Conservation (phyloP, 108 stramenopile species). For the Skeletonema marinoi region DNA sequence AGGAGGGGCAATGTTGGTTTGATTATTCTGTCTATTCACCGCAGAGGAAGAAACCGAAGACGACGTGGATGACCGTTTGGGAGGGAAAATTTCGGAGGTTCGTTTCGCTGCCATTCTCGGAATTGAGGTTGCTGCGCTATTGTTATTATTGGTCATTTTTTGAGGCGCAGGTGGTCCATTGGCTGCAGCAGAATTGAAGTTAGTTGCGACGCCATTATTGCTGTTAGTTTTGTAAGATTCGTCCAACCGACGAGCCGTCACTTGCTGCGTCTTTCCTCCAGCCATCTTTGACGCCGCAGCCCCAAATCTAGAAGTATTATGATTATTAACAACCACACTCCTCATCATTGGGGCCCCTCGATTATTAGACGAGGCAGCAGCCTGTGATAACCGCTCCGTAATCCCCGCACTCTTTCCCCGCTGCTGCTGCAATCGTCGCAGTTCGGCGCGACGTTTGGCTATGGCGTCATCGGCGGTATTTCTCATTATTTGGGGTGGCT, state of each 20-base stretch:
- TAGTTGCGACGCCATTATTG: neutral
- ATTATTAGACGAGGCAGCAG: neutral
- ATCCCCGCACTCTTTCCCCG: neutral
- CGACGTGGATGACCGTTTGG: neutral
- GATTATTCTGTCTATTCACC: neutral
- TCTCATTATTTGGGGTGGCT: neutral
- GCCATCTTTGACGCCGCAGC: neutral
- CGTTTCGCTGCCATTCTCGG: neutral
- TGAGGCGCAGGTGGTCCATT: neutral
- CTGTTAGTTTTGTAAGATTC: neutral
- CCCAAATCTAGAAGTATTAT: neutral
- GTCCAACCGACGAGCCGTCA: neutral
- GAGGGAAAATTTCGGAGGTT: neutral
- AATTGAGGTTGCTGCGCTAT: neutral
- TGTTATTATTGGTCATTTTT: neutral
- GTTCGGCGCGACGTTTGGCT: conserved; percentile 62
- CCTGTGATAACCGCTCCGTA: neutral
- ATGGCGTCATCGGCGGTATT: conserved; percentile 49
- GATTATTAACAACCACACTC: neutral
- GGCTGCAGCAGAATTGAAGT: neutral
- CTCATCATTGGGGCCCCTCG: neutral
- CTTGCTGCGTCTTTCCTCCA: neutral
- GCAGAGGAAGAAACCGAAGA: neutral
- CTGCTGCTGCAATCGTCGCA: conserved; percentile 55
- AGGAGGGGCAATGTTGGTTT: neutral